These are phyloP conservation scores for Phytopythium oedochilum DNA, from an alignment of 352 stramenopile species.

Conservation along the genomic window DNA sequence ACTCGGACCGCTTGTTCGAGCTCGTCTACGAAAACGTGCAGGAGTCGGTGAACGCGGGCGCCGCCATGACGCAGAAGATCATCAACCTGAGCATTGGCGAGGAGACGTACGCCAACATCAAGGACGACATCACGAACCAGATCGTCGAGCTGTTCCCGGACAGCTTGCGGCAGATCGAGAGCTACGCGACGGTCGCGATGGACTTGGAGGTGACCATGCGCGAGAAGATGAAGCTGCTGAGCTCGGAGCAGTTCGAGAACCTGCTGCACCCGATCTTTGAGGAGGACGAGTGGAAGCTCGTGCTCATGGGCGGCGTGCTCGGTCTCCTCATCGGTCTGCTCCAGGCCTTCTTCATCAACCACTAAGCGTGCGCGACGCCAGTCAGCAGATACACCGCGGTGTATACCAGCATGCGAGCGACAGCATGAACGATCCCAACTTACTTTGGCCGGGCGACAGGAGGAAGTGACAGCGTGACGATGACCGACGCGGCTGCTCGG, in stretches of 20 bases:
- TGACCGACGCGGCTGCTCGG: background rate
- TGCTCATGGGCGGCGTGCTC: constrained; percentile 94
- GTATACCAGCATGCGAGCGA: background rate
- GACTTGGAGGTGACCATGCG: constrained; percentile 89
- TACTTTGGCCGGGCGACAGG: background rate
- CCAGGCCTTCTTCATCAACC: constrained; percentile 89
- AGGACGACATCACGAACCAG: constrained; percentile 86
- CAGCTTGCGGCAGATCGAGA: constrained; percentile 87
- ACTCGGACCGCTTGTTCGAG: constrained; percentile 83
- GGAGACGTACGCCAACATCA: constrained; percentile 83
- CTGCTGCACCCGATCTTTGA: constrained; percentile 98
- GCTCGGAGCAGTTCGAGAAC: constrained; percentile 91
- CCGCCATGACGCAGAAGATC: constrained; percentile 72
- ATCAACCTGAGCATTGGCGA: constrained; percentile 83
- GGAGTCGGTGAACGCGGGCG: constrained; percentile 76
- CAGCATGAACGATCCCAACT: background rate
- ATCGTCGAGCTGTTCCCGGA: constrained; percentile 87
- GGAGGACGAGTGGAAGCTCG: constrained; percentile 98
- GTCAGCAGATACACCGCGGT: background rate
- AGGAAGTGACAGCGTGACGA: background rate
- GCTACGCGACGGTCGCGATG: constrained; percentile 91
- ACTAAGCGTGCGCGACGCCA: constrained; percentile 23
- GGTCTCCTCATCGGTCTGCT: constrained; percentile 89
- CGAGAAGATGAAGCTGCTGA: constrained; percentile 90
- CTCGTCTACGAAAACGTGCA: constrained; percentile 88